Percentiles rank a stretch among this genome's conserved stretches.
phyloP scores from a whole-genome alignment of 2,329 filamentous ascomycete species.

The Helotiales sp. region DNA sequence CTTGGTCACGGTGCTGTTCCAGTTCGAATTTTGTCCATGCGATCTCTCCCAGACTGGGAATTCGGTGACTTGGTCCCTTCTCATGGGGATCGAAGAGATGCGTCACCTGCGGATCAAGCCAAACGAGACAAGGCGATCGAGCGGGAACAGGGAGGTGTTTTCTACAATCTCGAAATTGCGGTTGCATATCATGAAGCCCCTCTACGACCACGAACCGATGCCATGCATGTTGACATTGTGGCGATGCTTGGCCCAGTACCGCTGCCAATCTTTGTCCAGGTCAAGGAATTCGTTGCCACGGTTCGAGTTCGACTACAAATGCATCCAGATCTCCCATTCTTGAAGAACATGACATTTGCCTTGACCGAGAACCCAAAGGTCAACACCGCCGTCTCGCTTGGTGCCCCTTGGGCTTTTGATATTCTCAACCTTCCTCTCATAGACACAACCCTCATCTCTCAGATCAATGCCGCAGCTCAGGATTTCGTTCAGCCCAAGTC shows the following conservation, averaged over 20 bases:
- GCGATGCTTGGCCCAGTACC: conserved; percentile 30
- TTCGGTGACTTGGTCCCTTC: conserved; percentile 31
- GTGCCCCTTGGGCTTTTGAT: conserved; percentile 31
- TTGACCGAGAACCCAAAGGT: conserved; percentile 31
- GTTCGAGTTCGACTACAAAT: conserved; percentile 31
- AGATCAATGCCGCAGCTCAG: conserved; percentile 26
- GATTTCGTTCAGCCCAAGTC: conserved; percentile 33
- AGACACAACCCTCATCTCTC: conserved; percentile 27
- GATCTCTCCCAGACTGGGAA: conserved; percentile 33
- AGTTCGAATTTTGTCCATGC: conserved; percentile 28
- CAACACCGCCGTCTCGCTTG: conserved; percentile 28
- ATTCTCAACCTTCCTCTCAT: conserved; percentile 32
- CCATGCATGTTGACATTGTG: conserved; percentile 32
- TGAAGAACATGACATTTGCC: conserved; percentile 32
- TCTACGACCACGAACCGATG: conserved; percentile 29
- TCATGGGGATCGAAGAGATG: conserved; percentile 27
- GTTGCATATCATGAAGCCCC: conserved; percentile 32
- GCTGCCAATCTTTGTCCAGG: conserved; percentile 29
- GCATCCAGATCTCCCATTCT: conserved; percentile 32
- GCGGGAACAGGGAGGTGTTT: conserved; percentile 30
- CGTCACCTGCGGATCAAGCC: conserved; percentile 16
- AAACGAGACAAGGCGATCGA: conserved; percentile 27
- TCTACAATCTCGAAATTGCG: conserved; percentile 32
- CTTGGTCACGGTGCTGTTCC: conserved; percentile 29
- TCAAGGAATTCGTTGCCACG: conserved; percentile 32